These are phyloP conservation scores for Arthroderma uncinatum DNA, from an alignment of 2,329 filamentous ascomycete genomes.

Conservation along the genomic window DNA sequence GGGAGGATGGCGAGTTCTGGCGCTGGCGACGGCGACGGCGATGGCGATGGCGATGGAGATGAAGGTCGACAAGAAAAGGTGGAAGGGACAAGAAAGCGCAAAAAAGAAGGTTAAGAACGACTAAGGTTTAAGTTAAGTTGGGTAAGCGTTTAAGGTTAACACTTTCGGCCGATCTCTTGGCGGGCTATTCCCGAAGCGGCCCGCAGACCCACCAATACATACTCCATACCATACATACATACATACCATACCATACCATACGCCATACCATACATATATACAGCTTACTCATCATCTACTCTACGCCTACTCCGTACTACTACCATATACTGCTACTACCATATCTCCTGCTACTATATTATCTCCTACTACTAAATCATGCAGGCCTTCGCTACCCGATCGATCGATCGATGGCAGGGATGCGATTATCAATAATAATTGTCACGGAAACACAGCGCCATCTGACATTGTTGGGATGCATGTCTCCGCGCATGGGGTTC, in stretches of 20 bases:
- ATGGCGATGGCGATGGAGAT: too few species aligned
- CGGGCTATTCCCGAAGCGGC: not conserved
- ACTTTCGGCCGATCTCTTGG: constrained; percentile 3
- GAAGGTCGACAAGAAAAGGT: too few species aligned
- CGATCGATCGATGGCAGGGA: not conserved
- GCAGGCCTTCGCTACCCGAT: constrained; percentile 1
- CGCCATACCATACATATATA: not conserved
- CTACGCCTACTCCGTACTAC: too few species aligned
- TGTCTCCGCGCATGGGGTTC: not conserved
- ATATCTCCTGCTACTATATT: too few species aligned
- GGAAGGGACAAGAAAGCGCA: too few species aligned
- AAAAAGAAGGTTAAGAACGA: constrained; percentile 3
- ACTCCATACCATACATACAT: not conserved
- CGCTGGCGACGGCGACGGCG: too few species aligned
- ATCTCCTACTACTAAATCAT: too few species aligned
- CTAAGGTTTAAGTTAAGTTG: constrained; percentile 4
- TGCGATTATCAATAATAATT: constrained; percentile 5
- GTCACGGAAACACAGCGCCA: not conserved
- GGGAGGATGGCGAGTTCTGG: not conserved
- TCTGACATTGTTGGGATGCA: not conserved
- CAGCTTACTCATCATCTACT: not conserved
- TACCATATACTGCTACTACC: too few species aligned
- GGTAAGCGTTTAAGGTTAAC: constrained; percentile 5
- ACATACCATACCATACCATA: not conserved
- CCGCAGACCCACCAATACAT: too few species aligned